Base-by-base conservation (phyloP, 371 early-diverging fungal species). In the Amoeboaphelidium protococcarum region DNA sequence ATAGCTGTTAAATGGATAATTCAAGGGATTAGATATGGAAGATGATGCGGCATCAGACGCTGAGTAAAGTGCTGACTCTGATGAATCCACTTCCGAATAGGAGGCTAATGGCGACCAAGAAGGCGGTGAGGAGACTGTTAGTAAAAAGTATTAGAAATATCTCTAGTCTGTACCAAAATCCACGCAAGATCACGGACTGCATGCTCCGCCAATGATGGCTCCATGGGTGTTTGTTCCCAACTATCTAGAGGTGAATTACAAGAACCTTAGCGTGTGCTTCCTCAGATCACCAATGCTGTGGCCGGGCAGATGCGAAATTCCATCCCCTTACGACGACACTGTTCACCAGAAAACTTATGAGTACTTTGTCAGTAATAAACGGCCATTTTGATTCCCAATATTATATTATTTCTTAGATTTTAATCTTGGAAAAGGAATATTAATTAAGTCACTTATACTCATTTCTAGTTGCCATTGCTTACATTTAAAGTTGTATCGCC, bases 201-300 rank as follows among this genome's bases (percentile, higher is more conserved):
- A 63, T 40, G 74, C 80, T 10, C 66, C 67, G 24, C 74, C 77
- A 13, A 90, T 68, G 61, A 78, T 80, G 59, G 83, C 82, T 54
- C 90, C 91, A n/a, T 88, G 79, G 71, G 71, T 91, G 72, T 94
- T 90, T 59, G 69, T 83, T 13, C 94, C 94, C 20, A 78, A 83
- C 50, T 94, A 94, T 59, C 78, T 91, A 40, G 91, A 94, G 68
- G 91, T 91, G 53, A 78, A 86, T 66, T 94, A 85, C 66, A 74
- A 74, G 56, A 86, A 82, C 12, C 85, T 86, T 70, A 78, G 80
- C 26, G 65, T 74, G 20, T 75, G 85, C 42, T 86, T 86, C 58
- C 62, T 94, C 48, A 76, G 90, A 48, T 61, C 76, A 26, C 91
- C 94, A 23, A 71, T 83, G 45, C 79, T 82, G 16, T 71, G 82